These are phyloP conservation scores for Lunularia cruciata DNA, from an alignment of 225 moss, liverwort and hornwort species.

Conservation along the genomic window DNA sequence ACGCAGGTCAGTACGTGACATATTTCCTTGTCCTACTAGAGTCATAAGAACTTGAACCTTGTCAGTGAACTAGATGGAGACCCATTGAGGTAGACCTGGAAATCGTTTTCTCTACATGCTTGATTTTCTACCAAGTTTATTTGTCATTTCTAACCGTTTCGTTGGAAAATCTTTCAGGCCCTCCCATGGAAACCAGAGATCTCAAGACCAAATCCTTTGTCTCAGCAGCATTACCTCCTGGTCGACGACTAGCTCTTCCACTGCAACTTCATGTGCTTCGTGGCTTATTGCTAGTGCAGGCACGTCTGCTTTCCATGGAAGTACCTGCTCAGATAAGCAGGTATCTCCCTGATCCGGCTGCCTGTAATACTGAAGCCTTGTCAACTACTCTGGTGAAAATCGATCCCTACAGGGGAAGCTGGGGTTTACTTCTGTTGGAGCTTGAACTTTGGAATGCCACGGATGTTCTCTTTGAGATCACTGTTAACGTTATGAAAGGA, in stretches of 20 bases:
- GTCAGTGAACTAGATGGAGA: too few relatives aligned
- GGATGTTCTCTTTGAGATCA: slow-evolving; percentile 92
- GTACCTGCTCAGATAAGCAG: slow-evolving; percentile 94
- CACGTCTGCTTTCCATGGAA: slow-evolving; percentile 93
- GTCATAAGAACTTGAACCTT: too few relatives aligned
- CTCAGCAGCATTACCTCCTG: slow-evolving; percentile 59
- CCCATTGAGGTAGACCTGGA: too few relatives aligned
- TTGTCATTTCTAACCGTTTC: slow-evolving; percentile 12
- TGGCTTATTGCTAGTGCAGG: slow-evolving; percentile 85
- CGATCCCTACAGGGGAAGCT: slow-evolving; percentile 96
- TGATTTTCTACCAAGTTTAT: neutral
- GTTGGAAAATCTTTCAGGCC: slow-evolving; percentile 46
- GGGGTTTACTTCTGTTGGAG: slow-evolving; percentile 92
- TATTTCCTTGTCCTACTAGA: too few relatives aligned
- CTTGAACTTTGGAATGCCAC: slow-evolving; percentile 96
- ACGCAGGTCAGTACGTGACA: slow-evolving; percentile 48
- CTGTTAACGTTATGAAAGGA: slow-evolving; percentile 55
- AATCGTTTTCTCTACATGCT: too few relatives aligned
- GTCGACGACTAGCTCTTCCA: slow-evolving; percentile 81
- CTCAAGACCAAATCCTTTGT: slow-evolving; percentile 11
- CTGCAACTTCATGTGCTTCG: slow-evolving; percentile 88
- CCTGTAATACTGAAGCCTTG: slow-evolving; percentile 37
- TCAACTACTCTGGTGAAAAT: slow-evolving; percentile 74
- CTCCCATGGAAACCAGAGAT: slow-evolving; percentile 54
- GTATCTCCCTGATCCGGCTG: slow-evolving; percentile 64